A percentile compares a stretch with the other conserved stretches of the same genome.
phyloP scores from a whole-genome alignment of 306 rosid species.

The Crataegus laevigata region DNA sequence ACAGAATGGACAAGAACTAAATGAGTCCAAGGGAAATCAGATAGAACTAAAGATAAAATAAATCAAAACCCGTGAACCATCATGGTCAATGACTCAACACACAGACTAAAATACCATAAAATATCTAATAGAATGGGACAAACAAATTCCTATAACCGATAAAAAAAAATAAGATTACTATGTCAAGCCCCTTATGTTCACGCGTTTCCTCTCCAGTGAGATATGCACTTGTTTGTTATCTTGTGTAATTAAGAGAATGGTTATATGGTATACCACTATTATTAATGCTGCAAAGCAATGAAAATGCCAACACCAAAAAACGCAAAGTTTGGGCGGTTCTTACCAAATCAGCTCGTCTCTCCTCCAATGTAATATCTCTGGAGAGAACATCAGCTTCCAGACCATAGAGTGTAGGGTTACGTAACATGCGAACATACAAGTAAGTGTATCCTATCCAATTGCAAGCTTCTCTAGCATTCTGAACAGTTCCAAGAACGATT shows the following conservation, averaged over 20 bases:
- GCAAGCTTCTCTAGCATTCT: conserved; percentile 80
- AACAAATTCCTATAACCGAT: background rate
- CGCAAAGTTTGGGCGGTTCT: conserved; percentile 3
- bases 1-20: background rate
- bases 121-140: background rate
- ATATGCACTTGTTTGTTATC: background rate
- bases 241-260: background rate
- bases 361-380: conserved; percentile 71
- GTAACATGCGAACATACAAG: conserved; percentile 69
- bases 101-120: background rate
- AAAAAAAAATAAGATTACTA: background rate
- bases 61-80: background rate
- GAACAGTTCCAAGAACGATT: conserved; percentile 87
- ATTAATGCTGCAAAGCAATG: background rate
- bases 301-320: background rate
- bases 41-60: background rate
- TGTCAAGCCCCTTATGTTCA: background rate
- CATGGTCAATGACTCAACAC: background rate
- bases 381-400: conserved; percentile 59
- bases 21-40: background rate
- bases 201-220: background rate
- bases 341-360: conserved; percentile 92
- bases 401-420: conserved; percentile 80
- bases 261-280: background rate
- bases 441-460: conserved; percentile 83